Conservation (phyloP, 225 moss, liverwort and hornwort genomes). For the Physcomitrium patens region DNA sequence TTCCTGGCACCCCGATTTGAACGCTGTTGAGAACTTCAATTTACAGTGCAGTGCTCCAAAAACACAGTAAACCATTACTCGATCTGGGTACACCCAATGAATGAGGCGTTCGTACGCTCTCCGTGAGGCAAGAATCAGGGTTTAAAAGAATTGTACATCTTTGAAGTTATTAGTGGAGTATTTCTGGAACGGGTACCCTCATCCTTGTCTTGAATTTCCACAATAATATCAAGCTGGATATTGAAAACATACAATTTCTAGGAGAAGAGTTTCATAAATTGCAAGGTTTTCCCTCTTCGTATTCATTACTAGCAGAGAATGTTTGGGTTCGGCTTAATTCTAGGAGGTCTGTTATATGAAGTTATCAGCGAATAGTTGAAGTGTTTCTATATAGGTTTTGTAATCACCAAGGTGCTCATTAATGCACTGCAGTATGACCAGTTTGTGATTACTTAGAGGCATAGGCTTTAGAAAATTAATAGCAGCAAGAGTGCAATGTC, state of each 20-base stretch:
- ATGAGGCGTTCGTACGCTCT: neutral
- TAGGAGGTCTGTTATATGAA: neutral
- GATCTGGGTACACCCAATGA: neutral
- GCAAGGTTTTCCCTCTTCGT: neutral
- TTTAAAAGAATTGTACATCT: constrained; percentile 5
- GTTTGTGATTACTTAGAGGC: neutral
- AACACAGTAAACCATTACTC: neutral
- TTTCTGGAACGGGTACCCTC: neutral
- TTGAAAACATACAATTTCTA: neutral
- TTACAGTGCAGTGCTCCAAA: neutral
- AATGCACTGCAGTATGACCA: neutral
- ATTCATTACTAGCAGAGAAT: neutral
- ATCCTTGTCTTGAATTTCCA: neutral
- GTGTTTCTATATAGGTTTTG: neutral
- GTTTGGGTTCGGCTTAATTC: neutral
- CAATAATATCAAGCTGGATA: neutral
- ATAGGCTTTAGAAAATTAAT: too few relatives aligned
- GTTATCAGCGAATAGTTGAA: constrained; percentile 12
- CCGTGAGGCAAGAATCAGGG: constrained; percentile 11
- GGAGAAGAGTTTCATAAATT: neutral
- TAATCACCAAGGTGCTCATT: neutral
- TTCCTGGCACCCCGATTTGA: neutral
- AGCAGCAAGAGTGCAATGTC: constrained; percentile 19
- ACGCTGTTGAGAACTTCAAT: neutral
- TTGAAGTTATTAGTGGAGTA: neutral